phyloP scores from a whole-genome alignment of 768 basidiomycete genomes.

The Boletus rubescentipes region DNA sequence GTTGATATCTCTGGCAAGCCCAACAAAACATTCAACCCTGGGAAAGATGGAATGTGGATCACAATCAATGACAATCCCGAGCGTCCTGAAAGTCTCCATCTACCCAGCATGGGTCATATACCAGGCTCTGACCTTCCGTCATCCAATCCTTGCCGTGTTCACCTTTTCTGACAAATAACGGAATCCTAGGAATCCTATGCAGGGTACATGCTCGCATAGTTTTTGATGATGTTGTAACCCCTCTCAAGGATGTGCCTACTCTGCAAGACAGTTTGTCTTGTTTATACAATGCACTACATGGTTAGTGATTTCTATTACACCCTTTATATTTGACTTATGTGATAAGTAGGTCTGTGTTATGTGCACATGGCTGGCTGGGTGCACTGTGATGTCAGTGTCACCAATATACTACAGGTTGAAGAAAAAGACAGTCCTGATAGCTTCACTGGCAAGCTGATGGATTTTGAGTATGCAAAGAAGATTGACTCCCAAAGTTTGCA shows the following conservation, averaged over 20 bases:
- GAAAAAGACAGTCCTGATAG: background rate
- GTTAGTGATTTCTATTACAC: background rate
- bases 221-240: background rate
- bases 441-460: conserved; percentile 9
- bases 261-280: background rate
- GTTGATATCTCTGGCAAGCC: background rate
- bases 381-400: background rate
- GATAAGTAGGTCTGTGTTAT: background rate
- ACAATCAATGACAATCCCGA: background rate
- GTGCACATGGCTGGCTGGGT: background rate
- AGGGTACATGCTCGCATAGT: background rate
- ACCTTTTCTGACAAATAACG: background rate
- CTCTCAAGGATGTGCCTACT: background rate
- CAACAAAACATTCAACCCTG: background rate
- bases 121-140: background rate
- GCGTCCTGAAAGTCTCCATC: background rate
- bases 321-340: background rate
- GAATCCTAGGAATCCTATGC: background rate
- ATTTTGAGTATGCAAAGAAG: conserved; percentile 14
- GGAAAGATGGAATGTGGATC: background rate
- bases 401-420: background rate
- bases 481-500: background rate
- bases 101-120: background rate
- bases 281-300: background rate
- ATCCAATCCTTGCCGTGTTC: background rate